Conservation (phyloP, 768 basidiomycete genomes). For the Rhizopogon vesiculosus region DNA sequence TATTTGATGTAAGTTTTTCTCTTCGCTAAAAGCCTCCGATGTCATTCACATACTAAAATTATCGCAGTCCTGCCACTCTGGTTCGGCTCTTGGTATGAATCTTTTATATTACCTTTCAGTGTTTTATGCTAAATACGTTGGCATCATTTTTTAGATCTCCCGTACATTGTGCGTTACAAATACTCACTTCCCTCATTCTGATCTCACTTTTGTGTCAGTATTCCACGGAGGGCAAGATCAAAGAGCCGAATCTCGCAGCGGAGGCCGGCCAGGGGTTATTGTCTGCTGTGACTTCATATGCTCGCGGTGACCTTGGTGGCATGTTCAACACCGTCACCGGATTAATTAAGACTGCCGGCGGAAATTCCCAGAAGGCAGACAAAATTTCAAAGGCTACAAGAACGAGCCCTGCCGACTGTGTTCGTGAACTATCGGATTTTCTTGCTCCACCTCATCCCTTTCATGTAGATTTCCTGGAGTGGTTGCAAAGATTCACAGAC, state of each 20-base stretch:
- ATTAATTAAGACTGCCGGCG: slow-evolving; percentile 71
- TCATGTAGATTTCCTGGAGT: slow-evolving; percentile 71
- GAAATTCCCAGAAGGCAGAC: slow-evolving; percentile 58
- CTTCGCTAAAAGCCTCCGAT: not conserved
- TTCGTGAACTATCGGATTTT: slow-evolving; percentile 33
- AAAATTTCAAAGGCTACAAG: slow-evolving; percentile 56
- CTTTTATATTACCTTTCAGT: not conserved
- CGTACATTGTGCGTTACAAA: slow-evolving; percentile 49
- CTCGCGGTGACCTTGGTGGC: slow-evolving; percentile 76
- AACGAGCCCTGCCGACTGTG: slow-evolving; percentile 83
- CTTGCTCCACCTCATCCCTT: not conserved
- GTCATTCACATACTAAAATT: not conserved
- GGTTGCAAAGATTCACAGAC: slow-evolving; percentile 80
- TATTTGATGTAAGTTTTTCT: slow-evolving; percentile 58
- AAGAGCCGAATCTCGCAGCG: slow-evolving; percentile 85
- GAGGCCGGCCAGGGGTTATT: slow-evolving; percentile 87
- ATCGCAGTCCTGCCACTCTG: slow-evolving; percentile 81
- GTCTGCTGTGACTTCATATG: slow-evolving; percentile 72
- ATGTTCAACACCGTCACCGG: slow-evolving; percentile 70
- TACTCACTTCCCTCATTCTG: not conserved
- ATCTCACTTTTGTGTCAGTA: slow-evolving; percentile 44
- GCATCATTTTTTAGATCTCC: slow-evolving; percentile 48
- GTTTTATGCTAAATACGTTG: not conserved
- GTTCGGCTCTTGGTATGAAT: slow-evolving; percentile 69
- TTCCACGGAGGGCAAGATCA: slow-evolving; percentile 92